These are phyloP conservation scores for Zygoascus flipseniorum DNA, from an alignment of 805 yeast species.

Conservation along the genomic window DNA sequence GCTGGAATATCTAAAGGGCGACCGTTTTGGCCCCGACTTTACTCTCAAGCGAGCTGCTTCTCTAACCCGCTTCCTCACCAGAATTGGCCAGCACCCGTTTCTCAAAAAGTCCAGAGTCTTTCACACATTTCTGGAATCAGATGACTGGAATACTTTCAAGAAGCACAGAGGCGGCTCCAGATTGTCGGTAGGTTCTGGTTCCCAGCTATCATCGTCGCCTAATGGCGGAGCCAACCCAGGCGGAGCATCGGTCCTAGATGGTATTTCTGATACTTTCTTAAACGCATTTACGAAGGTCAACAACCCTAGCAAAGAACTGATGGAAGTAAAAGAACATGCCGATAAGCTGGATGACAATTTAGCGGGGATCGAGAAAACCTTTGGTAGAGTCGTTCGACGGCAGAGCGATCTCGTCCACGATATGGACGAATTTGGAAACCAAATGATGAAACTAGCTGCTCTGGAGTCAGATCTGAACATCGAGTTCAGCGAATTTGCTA, in stretches of 20 bases:
- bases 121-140: slow-evolving; percentile 62
- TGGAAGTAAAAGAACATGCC: slow-evolving; percentile 72
- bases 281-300: slow-evolving; percentile 81
- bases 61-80: slow-evolving; percentile 61
- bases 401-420: slow-evolving; percentile 68
- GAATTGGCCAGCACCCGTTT: slow-evolving; percentile 67
- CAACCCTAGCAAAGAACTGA: slow-evolving; percentile 60
- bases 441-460: slow-evolving; percentile 57
- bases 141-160: slow-evolving; percentile 63
- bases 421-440: slow-evolving; percentile 60
- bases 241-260: slow-evolving; percentile 51
- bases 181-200: slow-evolving; percentile 2
- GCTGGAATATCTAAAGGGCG: slow-evolving; percentile 88
- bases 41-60: slow-evolving; percentile 77
- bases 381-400: slow-evolving; percentile 60
- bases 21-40: slow-evolving; percentile 77
- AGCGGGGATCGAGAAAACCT: slow-evolving; percentile 66
- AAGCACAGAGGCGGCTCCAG: slow-evolving; percentile 13
- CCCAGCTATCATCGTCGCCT: slow-evolving; percentile 3
- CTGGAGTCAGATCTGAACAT: slow-evolving; percentile 38
- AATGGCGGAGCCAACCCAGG: slow-evolving; percentile 6
- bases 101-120: slow-evolving; percentile 56
- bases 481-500: slow-evolving; percentile 38
- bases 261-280: slow-evolving; percentile 84
- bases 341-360: slow-evolving; percentile 82